A percentile compares a stretch with the other conserved stretches of the same genome.
Conservation (phyloP, 805 yeast species). For the Saccharomycopsis olivae region DNA sequence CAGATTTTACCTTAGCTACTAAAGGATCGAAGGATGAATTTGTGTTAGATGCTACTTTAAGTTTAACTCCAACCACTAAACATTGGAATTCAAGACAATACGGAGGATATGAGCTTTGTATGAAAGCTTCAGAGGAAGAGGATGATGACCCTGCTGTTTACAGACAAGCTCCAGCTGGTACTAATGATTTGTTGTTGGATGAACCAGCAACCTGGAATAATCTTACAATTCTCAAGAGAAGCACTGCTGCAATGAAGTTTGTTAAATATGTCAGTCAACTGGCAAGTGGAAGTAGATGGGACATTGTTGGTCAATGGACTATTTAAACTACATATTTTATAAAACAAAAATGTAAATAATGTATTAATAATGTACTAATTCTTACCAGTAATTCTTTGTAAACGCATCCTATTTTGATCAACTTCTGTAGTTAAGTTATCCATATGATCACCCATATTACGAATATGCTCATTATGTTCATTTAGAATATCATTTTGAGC, state of each 20-base stretch:
- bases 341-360: no score
- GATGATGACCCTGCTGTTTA: slow-evolving; percentile 69
- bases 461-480: slow-evolving; percentile 79
- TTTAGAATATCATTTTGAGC: slow-evolving; percentile 70
- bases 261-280: slow-evolving; percentile 82
- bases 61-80: slow-evolving; percentile 67
- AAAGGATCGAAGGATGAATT: slow-evolving; percentile 36
- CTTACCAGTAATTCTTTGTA: slow-evolving; percentile 11
- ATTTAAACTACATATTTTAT: no score
- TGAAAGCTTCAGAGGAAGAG: slow-evolving; percentile 49
- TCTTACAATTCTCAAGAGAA: slow-evolving; percentile 67
- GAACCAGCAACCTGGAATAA: slow-evolving; percentile 80
- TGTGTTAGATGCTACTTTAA: slow-evolving; percentile 68
- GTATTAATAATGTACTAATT: no score
- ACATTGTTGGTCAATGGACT: slow-evolving; percentile 73
- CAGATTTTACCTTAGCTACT: slow-evolving; percentile 87
- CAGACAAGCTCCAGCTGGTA: slow-evolving; percentile 39
- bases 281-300: slow-evolving; percentile 93
- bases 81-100: slow-evolving; percentile 85
- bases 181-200: slow-evolving; percentile 68
- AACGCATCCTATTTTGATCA: slow-evolving; percentile 40
- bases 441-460: slow-evolving; percentile 74
- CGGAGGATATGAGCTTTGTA: slow-evolving; percentile 92
- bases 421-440: slow-evolving; percentile 77
- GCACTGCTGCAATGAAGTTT: slow-evolving; percentile 78